These are phyloP conservation scores for Lepraria neglecta DNA, from an alignment of 495 filamentous ascomycete genomes.

Conservation along the genomic window DNA sequence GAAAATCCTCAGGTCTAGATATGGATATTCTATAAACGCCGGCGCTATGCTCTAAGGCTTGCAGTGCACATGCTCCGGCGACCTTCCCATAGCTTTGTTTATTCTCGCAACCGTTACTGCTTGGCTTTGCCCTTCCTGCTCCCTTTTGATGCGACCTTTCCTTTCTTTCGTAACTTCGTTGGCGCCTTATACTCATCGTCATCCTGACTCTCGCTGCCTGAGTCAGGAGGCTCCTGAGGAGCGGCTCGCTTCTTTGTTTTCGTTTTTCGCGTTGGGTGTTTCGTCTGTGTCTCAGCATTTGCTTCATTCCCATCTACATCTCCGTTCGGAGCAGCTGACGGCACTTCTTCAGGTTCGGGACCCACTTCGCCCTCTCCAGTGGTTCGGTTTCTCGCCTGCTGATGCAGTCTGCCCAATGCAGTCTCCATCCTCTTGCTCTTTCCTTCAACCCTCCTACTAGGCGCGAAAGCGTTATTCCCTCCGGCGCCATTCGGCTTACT, in stretches of 20 bases:
- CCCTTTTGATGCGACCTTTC: background rate
- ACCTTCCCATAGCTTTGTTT: background rate
- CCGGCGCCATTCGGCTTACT: constrained; percentile 27
- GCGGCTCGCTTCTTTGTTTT: constrained; percentile 19
- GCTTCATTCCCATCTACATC: constrained; percentile 4
- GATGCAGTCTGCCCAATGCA: constrained; percentile 63
- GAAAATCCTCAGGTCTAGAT: no score
- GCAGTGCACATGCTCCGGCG: background rate
- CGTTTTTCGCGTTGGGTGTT: constrained; percentile 7
- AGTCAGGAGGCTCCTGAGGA: constrained; percentile 4
- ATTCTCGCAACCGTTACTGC: background rate
- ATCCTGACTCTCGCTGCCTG: constrained; percentile 8
- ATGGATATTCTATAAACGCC: background rate
- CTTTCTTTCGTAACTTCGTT: constrained; percentile 16
- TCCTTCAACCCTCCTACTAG: constrained; percentile 52
- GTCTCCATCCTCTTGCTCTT: constrained; percentile 78
- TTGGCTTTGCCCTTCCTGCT: constrained; percentile 10
- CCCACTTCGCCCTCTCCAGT: constrained; percentile 11
- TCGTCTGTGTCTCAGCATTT: constrained; percentile 13
- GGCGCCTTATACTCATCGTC: constrained; percentile 19
- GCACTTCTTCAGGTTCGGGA: background rate
- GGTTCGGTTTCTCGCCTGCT: constrained; percentile 42
- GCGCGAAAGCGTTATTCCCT: constrained; percentile 71
- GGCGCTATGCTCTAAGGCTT: constrained; percentile 7
- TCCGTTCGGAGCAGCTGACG: constrained; percentile 7